Base-by-base conservation (phyloP, 2,329 filamentous ascomycete genomes). In the Myriosclerotinia curreyana region DNA sequence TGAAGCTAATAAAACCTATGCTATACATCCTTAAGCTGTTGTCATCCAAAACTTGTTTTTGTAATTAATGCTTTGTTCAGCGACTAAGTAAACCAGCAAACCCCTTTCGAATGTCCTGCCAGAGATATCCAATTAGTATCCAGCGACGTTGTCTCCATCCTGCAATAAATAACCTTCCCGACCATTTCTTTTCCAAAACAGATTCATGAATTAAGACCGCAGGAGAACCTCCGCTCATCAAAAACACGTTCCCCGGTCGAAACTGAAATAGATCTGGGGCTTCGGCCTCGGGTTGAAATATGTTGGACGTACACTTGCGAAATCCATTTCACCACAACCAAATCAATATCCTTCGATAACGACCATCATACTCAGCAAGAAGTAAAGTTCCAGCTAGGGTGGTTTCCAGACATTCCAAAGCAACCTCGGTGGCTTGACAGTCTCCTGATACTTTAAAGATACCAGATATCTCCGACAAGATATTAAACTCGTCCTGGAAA, bases 121-220 rank as follows among this genome's bases (percentile, higher is more conserved):
- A 55, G 36, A 55, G 36, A 40, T 55, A 55, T 12, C 22, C 42
- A 15, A 55, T 36, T 38, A 56, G 28, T 38, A 56, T 5, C 7
- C 9, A 56, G 15, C 22, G 22, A 31, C 28, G 11, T 44, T 42
- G 22, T 56, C 40, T 56, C 36, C 14, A 44, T 25, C 38, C 25
- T 56, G 38, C 25, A 56, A 56, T 38, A 56, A 44, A 56, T 20
- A 56, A 38, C 22, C 53, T 56, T 44, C 38, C 38, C 44, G 38
- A 56, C 53, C n/a, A 56, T 56, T 38, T 56, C 53, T 25, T 56
- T 56, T 56, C 38, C 53, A 56, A 56, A 42, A 56, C 34, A 22
- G 25, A 56, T 17, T 56, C 9, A 25, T 44, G 15, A 17, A 56
- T 56, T 42, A 9, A 15, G 14, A 56, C 44, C 44, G n/a, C 3